A percentile compares a stretch with the other conserved stretches of the same genome.
phyloP scores from a whole-genome alignment of 1,284 basidiomycete species.

The Chondrostereum purpureum region DNA sequence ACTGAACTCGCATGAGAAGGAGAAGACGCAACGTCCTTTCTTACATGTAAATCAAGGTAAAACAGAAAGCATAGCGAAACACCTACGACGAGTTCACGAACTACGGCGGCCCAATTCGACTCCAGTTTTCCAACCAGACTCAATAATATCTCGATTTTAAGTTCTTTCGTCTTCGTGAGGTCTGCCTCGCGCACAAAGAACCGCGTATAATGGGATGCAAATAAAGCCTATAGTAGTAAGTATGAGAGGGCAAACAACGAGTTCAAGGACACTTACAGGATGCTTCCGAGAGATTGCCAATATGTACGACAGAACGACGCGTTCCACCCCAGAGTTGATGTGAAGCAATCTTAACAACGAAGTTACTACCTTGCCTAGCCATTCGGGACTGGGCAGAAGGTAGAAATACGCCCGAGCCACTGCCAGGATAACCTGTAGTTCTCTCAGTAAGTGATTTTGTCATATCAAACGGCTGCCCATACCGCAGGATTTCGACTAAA shows the following conservation, averaged over 20 bases:
- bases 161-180: constrained; percentile 53
- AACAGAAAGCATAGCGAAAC: constrained; percentile 2
- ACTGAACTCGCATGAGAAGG: constrained; percentile 64
- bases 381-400: constrained; percentile 49
- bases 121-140: constrained; percentile 45
- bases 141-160: constrained; percentile 71
- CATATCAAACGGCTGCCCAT: constrained; percentile 17
- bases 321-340: constrained; percentile 60
- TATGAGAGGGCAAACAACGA: constrained; percentile 7
- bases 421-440: constrained; percentile 69
- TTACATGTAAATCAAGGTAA: constrained; percentile 22
- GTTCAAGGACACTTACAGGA: constrained; percentile 42
- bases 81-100: constrained; percentile 79
- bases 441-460: background rate
- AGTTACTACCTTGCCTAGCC: constrained; percentile 47
- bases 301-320: constrained; percentile 69
- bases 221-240: constrained; percentile 42
- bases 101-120: constrained; percentile 63
- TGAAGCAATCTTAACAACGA: constrained; percentile 68
- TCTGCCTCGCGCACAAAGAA: constrained; percentile 72
- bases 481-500: constrained; percentile 85
- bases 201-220: constrained; percentile 51
- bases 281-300: constrained; percentile 52
- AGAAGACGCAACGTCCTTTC: constrained; percentile 52
- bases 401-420: constrained; percentile 72